Evolutionary conservation across 352 stramenopile species (phyloP), one percentile per base, ranked within the genome.

Genomic region (Globisporangium polare): DNA sequence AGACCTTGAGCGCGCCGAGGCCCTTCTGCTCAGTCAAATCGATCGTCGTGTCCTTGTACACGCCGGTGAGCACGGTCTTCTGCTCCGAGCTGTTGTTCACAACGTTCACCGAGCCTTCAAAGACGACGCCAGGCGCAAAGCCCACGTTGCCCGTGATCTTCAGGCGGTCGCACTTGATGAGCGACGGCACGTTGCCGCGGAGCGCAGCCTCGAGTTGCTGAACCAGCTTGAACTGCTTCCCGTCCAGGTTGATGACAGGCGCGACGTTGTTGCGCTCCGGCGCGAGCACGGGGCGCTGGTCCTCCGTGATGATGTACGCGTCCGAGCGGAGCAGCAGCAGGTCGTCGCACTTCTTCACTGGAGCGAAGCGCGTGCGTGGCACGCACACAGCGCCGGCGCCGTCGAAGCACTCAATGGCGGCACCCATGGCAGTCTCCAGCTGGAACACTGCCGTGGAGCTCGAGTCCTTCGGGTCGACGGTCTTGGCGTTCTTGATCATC

Each of bases 181-280:
- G 85, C 62, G 95, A 99, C 39, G 96, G 96, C 63, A 98, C 90
- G 57, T 98, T 98, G 55, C 88, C 83, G 47, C 77, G 75, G 31
- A 97, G 95, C 20, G 95, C 85, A 27, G 91, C 94, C 73, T 99
- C 97, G 2, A 99, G 84, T 62, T 98, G 89, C 74, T 98, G 93
- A 62, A 99, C 97, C 27, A 99, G 74, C 80, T 99, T 99, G 83
- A 98, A 99, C 58, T 98, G 96, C 80, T 99, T 99, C 53, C 83
- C 88, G 72, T 99, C 97, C 27, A 99, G 80, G 15, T 75, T 72
- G 42, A 99, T 94, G 29, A 98, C 89, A 26, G 97, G 97, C n/a
- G 96, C 96, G n/a, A 90, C 78, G 39, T 90, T 90, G 60, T 97
- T 89, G 68, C 94, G 96, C 68, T 96, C 83, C n/a, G 96, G 95